Conservation (phyloP, 2,329 filamentous ascomycete genomes). For the Aureobasidium sp. region DNA sequence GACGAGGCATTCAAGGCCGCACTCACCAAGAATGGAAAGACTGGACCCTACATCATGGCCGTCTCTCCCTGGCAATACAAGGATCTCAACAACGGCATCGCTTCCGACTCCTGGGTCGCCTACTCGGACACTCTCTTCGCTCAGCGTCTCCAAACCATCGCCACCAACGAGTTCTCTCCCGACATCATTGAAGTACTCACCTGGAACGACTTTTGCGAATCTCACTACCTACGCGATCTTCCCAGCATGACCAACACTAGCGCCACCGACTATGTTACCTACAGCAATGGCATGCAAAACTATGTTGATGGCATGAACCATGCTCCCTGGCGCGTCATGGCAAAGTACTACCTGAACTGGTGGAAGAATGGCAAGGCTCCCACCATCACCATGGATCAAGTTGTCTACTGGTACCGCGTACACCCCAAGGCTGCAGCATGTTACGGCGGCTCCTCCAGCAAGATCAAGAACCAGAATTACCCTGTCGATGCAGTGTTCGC, state of each 20-base stretch:
- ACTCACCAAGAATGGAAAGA: conserved; percentile 24
- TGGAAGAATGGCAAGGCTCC: conserved; percentile 28
- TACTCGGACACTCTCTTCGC: conserved; percentile 30
- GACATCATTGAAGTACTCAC: conserved; percentile 32
- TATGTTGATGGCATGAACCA: conserved; percentile 30
- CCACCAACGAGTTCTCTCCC: conserved; percentile 19
- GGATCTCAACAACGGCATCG: conserved; percentile 28
- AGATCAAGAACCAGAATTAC: conserved; percentile 25
- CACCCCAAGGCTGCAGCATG: conserved; percentile 28
- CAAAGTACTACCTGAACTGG: conserved; percentile 30
- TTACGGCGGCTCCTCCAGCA: conserved; percentile 21
- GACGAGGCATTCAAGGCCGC: conserved; percentile 28
- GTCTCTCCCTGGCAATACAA: conserved; percentile 34
- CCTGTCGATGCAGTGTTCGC: conserved; percentile 30
- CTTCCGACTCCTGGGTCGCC: conserved; percentile 27
- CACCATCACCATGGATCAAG: conserved; percentile 26
- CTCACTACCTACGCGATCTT: conserved; percentile 31
- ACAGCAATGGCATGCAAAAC: conserved; percentile 23
- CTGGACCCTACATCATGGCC: conserved; percentile 31
- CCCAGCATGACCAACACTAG: conserved; percentile 18
- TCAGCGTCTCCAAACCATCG: conserved; percentile 19
- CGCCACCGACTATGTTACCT: conserved; percentile 24
- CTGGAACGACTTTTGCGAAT: conserved; percentile 33
- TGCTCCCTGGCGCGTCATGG: conserved; percentile 30
- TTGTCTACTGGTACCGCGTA: conserved; percentile 31